Conservation (phyloP, 2,329 filamentous ascomycete species). For the Ophiostoma pallidulum region DNA sequence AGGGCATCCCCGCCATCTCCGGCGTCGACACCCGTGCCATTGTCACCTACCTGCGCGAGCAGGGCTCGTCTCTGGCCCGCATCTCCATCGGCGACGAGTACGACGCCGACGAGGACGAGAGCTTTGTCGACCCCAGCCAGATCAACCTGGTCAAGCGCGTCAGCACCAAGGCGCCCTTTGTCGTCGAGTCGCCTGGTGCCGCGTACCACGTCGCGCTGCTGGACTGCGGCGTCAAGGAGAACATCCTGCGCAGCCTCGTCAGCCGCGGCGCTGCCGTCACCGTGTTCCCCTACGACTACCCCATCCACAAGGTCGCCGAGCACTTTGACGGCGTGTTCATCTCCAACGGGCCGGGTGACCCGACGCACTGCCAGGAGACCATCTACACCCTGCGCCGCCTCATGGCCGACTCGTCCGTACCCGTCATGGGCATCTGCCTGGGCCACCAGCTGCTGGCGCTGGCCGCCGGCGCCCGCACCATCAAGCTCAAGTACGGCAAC, state of each 20-base stretch:
- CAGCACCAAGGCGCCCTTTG: constrained; percentile 96
- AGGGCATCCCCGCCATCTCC: constrained; percentile 91
- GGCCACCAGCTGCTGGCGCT: constrained; percentile 93
- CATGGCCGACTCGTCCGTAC: constrained; percentile 83
- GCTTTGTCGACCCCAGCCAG: constrained; percentile 87
- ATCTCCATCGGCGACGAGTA: constrained; percentile 97
- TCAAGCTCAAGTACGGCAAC: constrained; percentile 99
- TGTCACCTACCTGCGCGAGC: constrained; percentile 90
- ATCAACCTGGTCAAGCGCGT: constrained; percentile 96
- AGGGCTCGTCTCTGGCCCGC: constrained; percentile 88
- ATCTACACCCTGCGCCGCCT: constrained; percentile 85
- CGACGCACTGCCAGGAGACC: constrained; percentile 90
- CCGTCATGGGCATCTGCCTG: constrained; percentile 96
- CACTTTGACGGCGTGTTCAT: constrained; percentile 99
- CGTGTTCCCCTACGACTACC: constrained; percentile 92
- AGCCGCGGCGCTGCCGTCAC: constrained; percentile 86
- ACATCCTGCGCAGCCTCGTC: constrained; percentile 92
- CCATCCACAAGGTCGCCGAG: constrained; percentile 94
- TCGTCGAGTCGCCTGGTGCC: constrained; percentile 75
- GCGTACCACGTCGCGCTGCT: constrained; percentile 87
- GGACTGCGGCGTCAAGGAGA: constrained; percentile 99
- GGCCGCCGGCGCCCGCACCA: constrained; percentile 76
- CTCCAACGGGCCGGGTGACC: constrained; percentile 96
- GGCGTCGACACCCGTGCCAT: constrained; percentile 96
- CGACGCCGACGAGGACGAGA: constrained; percentile 95